Evolutionary conservation across 2,329 filamentous ascomycete species (phyloP), one percentile per base, ranked within the genome.

Genomic region (Verticillium dahliae): DNA sequence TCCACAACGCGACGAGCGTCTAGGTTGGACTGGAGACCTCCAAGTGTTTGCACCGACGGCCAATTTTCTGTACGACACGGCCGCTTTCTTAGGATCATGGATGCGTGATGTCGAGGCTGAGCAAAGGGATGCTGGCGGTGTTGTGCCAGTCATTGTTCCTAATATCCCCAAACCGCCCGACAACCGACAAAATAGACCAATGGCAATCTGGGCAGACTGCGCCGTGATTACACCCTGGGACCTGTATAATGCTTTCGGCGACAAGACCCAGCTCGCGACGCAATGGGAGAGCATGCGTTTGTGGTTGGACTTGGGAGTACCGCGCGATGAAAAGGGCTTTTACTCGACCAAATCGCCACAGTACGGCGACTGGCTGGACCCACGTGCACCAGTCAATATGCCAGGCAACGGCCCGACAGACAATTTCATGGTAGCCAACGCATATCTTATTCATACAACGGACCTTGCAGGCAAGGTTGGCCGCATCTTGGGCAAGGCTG

Each of bases 181-280:
- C 62, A 71, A 80, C 62, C 59, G 72, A 13, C 58, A 62, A 54
- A 52, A 52, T 10, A 22, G n/a, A 11, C n/a, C 45, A 1, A 71
- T 73, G 10, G 74, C 75, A 0, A 70, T 77, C 5, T 81, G 79
- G 79, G 74, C 75, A 41, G 79, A 81, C 41, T 77, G 74, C 0
- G 67, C 75, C 0, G 71, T 81, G 0, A 65, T 73, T 0, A 70
- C 73, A 1, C 77, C 79, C 0, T 79, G 75, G 73, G 74, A 75
- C 31, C 62, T 76, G 0, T 81, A 75, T 62, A 68, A 66, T 27
- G 67, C 73, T 13, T 77, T 69, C 5, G 75, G 74, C 0, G 80
- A 82, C 58, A 38, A 39, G 22, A 52, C 9, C 10, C 33, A 56
- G 0, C 18, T 63, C 0, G 66, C 55, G 0, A 71, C 78, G 1